phyloP scores from a whole-genome alignment of 192 early-diverging fungal species.

The Coemansia sp. region DNA sequence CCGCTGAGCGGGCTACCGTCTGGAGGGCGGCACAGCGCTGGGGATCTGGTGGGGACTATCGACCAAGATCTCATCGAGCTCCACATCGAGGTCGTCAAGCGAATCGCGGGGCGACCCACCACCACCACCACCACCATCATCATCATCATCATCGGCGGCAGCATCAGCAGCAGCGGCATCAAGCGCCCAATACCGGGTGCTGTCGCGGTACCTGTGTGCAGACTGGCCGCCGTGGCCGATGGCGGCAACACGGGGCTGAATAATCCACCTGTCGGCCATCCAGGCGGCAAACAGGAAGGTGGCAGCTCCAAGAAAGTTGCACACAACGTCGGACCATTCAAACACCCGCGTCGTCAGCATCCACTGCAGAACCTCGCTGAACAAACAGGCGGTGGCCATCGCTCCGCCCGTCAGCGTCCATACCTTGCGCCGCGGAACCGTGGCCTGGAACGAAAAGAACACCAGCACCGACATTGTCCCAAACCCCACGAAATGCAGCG shows the following conservation, averaged over 20 bases:
- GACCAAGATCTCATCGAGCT: slow-evolving; percentile 51
- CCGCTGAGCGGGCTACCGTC: neutral
- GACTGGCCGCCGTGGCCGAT: neutral
- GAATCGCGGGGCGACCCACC: slow-evolving; percentile 7
- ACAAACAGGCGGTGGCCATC: slow-evolving; percentile 17
- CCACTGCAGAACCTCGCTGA: slow-evolving; percentile 43
- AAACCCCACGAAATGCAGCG: slow-evolving; percentile 43
- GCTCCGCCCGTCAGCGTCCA: slow-evolving; percentile 20
- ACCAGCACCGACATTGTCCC: slow-evolving; percentile 32
- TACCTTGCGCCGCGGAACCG: slow-evolving; percentile 24
- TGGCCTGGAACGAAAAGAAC: slow-evolving; percentile 38
- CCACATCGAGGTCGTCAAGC: slow-evolving; percentile 38
- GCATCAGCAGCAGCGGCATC: neutral
- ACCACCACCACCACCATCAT: no score
- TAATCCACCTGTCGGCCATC: slow-evolving; percentile 42
- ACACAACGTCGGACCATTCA: slow-evolving; percentile 40
- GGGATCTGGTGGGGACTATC: slow-evolving; percentile 29
- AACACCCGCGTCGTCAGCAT: slow-evolving; percentile 37
- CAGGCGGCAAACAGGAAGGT: slow-evolving; percentile 44
- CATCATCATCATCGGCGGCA: no score
- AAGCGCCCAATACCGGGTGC: slow-evolving; percentile 28
- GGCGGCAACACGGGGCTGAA: slow-evolving; percentile 21
- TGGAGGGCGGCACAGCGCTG: slow-evolving; percentile 16
- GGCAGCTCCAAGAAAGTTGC: slow-evolving; percentile 35
- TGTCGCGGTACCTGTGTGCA: neutral